A percentile compares a stretch with the other conserved stretches of the same genome.
Conservation (phyloP, 192 early-diverging fungal species). For the Gigaspora rosea region DNA sequence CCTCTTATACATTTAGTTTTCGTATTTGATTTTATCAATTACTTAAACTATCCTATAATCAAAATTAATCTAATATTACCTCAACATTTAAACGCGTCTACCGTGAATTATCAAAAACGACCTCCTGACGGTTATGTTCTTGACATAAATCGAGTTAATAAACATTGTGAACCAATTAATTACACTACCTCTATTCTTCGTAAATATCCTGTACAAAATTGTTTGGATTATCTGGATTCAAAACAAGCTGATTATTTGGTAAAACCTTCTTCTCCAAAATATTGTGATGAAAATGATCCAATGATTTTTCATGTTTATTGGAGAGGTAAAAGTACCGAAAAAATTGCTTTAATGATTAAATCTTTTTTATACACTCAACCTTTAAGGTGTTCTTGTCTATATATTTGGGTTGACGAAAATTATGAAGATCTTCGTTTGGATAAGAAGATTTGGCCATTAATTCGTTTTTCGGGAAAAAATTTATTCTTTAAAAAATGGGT, state of each 20-base stretch:
- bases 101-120: too few relatives aligned
- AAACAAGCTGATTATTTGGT: not conserved
- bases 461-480: not conserved
- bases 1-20: too few relatives aligned
- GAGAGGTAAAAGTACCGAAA: conserved; percentile 39
- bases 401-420: conserved; percentile 40
- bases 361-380: conserved; percentile 42
- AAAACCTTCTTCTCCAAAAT: not conserved
- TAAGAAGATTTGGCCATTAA: not conserved
- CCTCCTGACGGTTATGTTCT: too few relatives aligned
- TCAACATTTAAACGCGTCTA: too few relatives aligned
- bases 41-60: too few relatives aligned
- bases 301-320: conserved; percentile 46
- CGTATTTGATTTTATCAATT: too few relatives aligned
- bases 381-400: conserved; percentile 28
- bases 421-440: conserved; percentile 33
- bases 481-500: not conserved
- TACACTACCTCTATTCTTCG: too few relatives aligned
- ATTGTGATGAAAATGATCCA: conserved; percentile 14
- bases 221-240: not conserved
- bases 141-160: too few relatives aligned
- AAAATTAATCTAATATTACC: too few relatives aligned
- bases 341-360: conserved; percentile 30
- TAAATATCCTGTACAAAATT: not conserved
- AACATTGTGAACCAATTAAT: too few relatives aligned